Evolutionary conservation across 1,284 basidiomycete species (phyloP), one percentile per base, ranked within the genome.

Genomic region (Anthracocystis panici-leucophaei): DNA sequence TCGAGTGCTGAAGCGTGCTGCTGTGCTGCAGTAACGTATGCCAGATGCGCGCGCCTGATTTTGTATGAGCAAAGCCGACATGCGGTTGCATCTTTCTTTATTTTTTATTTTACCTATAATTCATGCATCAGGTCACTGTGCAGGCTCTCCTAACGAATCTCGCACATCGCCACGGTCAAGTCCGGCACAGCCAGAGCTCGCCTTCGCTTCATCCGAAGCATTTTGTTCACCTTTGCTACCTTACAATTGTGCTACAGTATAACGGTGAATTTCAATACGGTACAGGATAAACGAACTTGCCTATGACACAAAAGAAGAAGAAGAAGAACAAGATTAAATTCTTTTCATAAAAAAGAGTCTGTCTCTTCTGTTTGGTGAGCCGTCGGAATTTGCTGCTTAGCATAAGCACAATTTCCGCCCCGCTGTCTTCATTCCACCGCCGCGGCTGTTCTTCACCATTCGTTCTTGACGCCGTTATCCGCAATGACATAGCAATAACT

Each of bases 331-430:
- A 33, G 33, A 33, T 33, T 33, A 8, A 33, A 33, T 33, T 29
- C n/a, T n/a, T n/a, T n/a, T n/a, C n/a, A n/a, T n/a, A n/a, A n/a
- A n/a, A n/a, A n/a, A 21, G n/a, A 4, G 20, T 44, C 20, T 53
- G 35, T 16, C 40, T 46, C 7, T n/a, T 46, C 27, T 27, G 27
- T 29, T 23, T 8, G 48, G 20, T 33, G 52, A 48, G 40, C 65
- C 58, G 65, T 25, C 54, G 57, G 52, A 51, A 20, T 9, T 41
- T 10, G 25, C 33, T 62, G 65, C 65, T 68, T 68, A 68, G 65
- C 65, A 68, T 68, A 68, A 68, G 21, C 51, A 53, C 38, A 18
- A 41, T 25, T 29, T 16, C n/a, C 38, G 21, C 41, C 33, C 23
- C 16, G 14, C 14, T 38, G 27, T 33, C 31, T 33, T 33, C 10